phyloP scores from a whole-genome alignment of 768 basidiomycete genomes.

The Multifurca ochricompacta region DNA sequence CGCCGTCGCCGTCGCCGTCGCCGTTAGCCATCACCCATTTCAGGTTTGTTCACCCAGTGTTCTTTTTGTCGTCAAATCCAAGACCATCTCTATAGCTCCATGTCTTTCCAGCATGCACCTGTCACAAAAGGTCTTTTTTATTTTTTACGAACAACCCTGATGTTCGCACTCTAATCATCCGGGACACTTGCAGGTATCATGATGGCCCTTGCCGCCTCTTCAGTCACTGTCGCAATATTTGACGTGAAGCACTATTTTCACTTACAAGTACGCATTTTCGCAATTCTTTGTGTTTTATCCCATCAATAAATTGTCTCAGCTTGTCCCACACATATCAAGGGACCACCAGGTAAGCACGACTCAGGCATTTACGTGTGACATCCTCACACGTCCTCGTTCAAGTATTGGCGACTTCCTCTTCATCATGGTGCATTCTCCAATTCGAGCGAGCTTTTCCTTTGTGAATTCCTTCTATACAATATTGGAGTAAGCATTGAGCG shows the following conservation, averaged over 20 bases:
- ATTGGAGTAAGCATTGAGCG: conserved; percentile 69
- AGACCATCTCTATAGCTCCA: conserved; percentile 24
- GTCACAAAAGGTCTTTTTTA: conserved; percentile 60
- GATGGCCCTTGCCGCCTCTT: conserved; percentile 58
- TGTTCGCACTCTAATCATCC: neutral
- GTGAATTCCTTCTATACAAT: conserved; percentile 65
- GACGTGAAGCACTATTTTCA: conserved; percentile 87
- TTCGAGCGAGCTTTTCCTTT: conserved; percentile 79
- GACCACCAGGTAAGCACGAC: conserved; percentile 66
- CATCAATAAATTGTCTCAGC: conserved; percentile 32
- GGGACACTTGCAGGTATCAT: conserved; percentile 53
- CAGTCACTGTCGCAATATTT: conserved; percentile 69
- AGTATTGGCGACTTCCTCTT: conserved; percentile 77
- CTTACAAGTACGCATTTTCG: conserved; percentile 49
- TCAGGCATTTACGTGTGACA: neutral
- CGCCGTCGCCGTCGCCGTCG: too few species aligned
- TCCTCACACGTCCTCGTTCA: conserved; percentile 28
- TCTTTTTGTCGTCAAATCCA: neutral
- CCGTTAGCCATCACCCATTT: too few species aligned
- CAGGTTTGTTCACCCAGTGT: neutral
- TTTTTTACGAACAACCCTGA: neutral
- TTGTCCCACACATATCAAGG: conserved; percentile 83
- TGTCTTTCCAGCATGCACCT: conserved; percentile 82
- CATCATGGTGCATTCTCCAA: conserved; percentile 76
- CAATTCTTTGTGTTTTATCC: conserved; percentile 7